Base-by-base conservation (phyloP, 2,329 filamentous ascomycete genomes). In the Blumeria graminis region DNA sequence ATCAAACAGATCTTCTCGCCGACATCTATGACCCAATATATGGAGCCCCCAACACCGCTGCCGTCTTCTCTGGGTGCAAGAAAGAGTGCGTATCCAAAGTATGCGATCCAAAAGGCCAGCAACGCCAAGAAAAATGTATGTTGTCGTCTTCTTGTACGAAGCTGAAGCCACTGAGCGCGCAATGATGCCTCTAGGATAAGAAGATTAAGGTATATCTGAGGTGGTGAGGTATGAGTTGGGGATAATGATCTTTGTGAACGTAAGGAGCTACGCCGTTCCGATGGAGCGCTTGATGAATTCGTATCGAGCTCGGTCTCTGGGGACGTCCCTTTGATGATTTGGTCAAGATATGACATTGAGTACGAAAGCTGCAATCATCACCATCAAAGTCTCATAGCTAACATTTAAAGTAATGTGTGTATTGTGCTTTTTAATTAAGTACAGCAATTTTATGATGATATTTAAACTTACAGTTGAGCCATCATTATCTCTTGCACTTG, bases 51-150 rank as follows among this genome's bases (percentile, higher is more conserved):
- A 6, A 94, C 80, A 39, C 90, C 90, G 62, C 78, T 81, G 61
- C 90, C 90, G 72, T 96, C 90, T 69, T 95, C 90, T 61, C 90
- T 81, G n/a, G 89, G 89, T n/a, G 87, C 84, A 61, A 96, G 77
- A 73, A 94, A 96, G 53, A 96, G 77, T 10, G 86, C 83, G 69
- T 95, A 95, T 61, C 81, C 81, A 70, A 95, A 96, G 64, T 84
- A 83, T 59, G 78, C 70, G 51, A 87, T 81, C 92, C 92, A 98
- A 33, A 82, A 66, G 3, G 77, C 77, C 33, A 98, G 76, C 10
- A 94, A 74, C 16, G 84, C 75, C 22, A 96, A 73, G 65, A 96
- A 94, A 70, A 96, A 93, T 1, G 87, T 89, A 69, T 98, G 90
- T 64, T 95, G 86, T 14, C 92, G 82, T 52, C 88, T 78, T 45